Evolutionary conservation across 768 basidiomycete genomes (phyloP), one percentile per base, ranked within the genome.

Genomic region (Amanita pseudoporphyria): DNA sequence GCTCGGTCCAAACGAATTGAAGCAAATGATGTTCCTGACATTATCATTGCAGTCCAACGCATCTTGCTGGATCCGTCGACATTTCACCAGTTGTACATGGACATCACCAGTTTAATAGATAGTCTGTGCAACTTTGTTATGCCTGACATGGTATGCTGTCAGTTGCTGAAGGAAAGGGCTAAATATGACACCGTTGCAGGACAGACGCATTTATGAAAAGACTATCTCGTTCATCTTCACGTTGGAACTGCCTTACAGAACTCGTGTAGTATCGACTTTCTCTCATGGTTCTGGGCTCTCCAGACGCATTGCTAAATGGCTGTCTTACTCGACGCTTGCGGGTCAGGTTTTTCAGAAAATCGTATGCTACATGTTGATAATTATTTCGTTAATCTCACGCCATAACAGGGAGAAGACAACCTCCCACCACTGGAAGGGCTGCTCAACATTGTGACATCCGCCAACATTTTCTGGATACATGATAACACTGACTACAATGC

Each of bases 401-500:
- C 32, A 9, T 18, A 42, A 3, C 50, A 81, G 80, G 60, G 61
- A 40, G 75, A 74, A 54, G 59, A 55, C n/a, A 58, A 66, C 16
- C 61, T 75, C 12, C 82, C 79, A 7, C 67, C 78, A 3, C 70
- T 89, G 6, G 49, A 61, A n/a, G 68, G 71, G 2, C 55, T 85
- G 7, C 60, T 79, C 18, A 59, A 69, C 6, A 60, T 77, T n/a
- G 66, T 90, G 47, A 69, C 74, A 2, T 45, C 53, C 16, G 43
- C 48, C 28, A 70, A 51, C 61, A 63, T 76, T 39, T 82, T 88
- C 53, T 72, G 78, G 19, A 57, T 83, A 33, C 53, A 74, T 21
- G 71, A 74, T 10, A 70, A 74, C 16, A 79, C 74, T 3, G 77
- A 86, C 62, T 88, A 81, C 51, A 73, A 79, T 30, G 73, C 76